Evolutionary conservation across 2,329 filamentous ascomycete genomes (phyloP).

Genomic region (Lecanoromycetidae sp.): DNA sequence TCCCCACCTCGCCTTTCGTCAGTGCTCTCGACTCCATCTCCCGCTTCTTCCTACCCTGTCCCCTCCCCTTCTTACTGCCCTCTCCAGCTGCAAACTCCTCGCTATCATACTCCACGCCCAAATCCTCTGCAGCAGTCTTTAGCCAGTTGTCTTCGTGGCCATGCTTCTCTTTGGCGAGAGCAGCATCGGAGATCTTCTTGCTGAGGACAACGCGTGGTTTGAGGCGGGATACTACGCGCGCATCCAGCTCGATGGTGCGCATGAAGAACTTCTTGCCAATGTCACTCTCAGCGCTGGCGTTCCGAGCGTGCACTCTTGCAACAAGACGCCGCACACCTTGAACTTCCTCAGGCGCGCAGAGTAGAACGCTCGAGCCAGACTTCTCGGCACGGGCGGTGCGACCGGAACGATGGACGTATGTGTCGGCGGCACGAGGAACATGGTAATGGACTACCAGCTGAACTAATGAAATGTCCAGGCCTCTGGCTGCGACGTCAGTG

Average conservation of each 20-base stretch:
- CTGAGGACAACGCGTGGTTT: conserved; percentile 66
- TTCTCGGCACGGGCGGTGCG: conserved; percentile 77
- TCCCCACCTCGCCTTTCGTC: conserved; percentile 61
- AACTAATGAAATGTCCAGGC: conserved; percentile 83
- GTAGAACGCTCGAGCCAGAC: conserved; percentile 68
- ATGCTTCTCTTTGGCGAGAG: conserved; percentile 76
- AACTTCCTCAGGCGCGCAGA: conserved; percentile 87
- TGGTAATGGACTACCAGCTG: conserved; percentile 93
- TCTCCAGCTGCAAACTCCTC: conserved; percentile 63
- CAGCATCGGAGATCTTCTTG: conserved; percentile 76
- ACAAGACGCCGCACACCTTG: conserved; percentile 70
- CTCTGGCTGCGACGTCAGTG: conserved; percentile 85
- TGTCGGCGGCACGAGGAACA: conserved; percentile 78
- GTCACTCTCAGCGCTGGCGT: conserved; percentile 38
- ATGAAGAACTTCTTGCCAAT: conserved; percentile 50
- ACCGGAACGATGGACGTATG: conserved; percentile 90
- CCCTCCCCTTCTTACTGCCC: conserved; percentile 53
- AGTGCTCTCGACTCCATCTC: conserved; percentile 57
- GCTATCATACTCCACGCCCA: conserved; percentile 87
- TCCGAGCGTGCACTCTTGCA: conserved; percentile 67
- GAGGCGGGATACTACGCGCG: conserved; percentile 62
- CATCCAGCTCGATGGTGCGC: conserved; percentile 70
- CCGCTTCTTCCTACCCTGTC: conserved; percentile 60
- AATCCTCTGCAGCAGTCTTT: conserved; percentile 70
- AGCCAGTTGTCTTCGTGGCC: conserved; percentile 77